These are phyloP conservation scores for Phytophthora uliginosa DNA, from an alignment of 352 stramenopile genomes.

Conservation along the genomic window DNA sequence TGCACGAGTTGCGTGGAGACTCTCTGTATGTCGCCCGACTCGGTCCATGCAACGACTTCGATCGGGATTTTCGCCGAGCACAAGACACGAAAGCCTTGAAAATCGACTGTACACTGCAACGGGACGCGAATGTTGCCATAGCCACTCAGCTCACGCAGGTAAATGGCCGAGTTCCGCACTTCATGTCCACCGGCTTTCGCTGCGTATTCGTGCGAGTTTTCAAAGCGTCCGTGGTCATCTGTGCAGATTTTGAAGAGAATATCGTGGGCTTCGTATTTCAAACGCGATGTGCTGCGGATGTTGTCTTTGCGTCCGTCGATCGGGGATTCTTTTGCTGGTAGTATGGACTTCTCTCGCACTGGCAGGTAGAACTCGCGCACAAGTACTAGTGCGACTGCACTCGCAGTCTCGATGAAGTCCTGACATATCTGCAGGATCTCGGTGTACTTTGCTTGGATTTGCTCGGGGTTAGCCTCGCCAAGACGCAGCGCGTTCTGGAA, in stretches of 20 bases:
- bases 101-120: conserved; percentile 90
- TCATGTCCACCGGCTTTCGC: conserved; percentile 89
- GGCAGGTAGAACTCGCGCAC: conserved; percentile 86
- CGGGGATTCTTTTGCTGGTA: conserved; percentile 53
- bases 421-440: conserved; percentile 89
- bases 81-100: conserved; percentile 88
- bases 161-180: conserved; percentile 84
- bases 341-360: conserved; percentile 82
- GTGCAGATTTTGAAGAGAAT: conserved; percentile 93
- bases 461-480: conserved; percentile 41
- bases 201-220: conserved; percentile 90
- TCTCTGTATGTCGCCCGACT: conserved; percentile 71
- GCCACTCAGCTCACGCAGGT: conserved; percentile 57
- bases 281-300: conserved; percentile 55
- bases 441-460: conserved; percentile 85
- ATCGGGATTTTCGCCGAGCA: conserved; percentile 90
- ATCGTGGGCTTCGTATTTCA: conserved; percentile 89
- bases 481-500: conserved; percentile 64
- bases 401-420: conserved; percentile 89
- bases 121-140: conserved; percentile 66
- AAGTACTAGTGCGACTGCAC: conserved; percentile 75
- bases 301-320: conserved; percentile 83
- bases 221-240: conserved; percentile 93
- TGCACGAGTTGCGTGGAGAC: conserved; percentile 85
- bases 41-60: conserved; percentile 73